phyloP scores from a whole-genome alignment of 2,329 filamentous ascomycete species.

The Alternaria atra region DNA sequence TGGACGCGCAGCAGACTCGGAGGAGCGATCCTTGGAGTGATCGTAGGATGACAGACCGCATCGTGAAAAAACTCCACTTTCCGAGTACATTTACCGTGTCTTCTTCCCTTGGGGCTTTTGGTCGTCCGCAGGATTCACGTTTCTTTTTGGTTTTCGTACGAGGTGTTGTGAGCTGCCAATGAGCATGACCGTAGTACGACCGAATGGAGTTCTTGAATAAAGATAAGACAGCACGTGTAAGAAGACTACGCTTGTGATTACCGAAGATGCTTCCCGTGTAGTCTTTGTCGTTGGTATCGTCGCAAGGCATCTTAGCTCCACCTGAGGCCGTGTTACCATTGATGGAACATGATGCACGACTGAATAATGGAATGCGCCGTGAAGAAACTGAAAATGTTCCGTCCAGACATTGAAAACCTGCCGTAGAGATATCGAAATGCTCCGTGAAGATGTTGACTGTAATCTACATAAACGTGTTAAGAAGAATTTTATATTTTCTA shows the following conservation, averaged over 20 bases:
- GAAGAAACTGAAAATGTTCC: background rate
- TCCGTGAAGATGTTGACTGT: background rate
- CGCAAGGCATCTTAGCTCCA: background rate
- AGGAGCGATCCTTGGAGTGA: background rate
- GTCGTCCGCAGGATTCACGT: background rate
- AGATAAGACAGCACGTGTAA: background rate
- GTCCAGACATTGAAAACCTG: background rate
- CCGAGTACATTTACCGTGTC: slow-evolving; percentile 13
- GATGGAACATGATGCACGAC: background rate
- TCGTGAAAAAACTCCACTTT: slow-evolving; percentile 10
- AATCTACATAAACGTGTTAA: background rate
- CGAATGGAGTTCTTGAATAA: background rate
- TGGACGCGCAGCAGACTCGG: slow-evolving; percentile 9
- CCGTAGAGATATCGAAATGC: background rate
- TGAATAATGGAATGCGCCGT: background rate
- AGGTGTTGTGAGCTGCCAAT: background rate
- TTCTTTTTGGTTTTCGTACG: background rate
- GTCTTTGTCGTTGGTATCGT: background rate
- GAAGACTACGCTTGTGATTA: background rate
- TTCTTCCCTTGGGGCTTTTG: slow-evolving; percentile 8
- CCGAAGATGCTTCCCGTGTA: background rate
- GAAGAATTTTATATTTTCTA: background rate
- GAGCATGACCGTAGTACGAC: background rate
- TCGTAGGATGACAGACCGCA: slow-evolving; percentile 1
- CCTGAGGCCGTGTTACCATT: background rate